Percentiles rank a stretch among this genome's conserved stretches.
phyloP scores from a whole-genome alignment of 257 asterid species.

The Penstemon newberryi region DNA sequence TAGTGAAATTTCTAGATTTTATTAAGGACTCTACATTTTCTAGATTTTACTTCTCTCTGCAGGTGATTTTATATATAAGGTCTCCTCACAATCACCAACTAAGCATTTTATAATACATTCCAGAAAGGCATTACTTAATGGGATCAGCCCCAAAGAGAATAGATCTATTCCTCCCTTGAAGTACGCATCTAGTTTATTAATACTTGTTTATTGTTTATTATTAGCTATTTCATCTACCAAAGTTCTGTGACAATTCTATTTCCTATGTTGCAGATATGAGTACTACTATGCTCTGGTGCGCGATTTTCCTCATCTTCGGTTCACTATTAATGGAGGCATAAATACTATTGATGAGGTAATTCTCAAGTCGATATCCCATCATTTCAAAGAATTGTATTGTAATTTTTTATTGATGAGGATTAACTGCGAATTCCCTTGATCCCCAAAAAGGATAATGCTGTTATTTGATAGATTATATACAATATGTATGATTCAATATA shows the following conservation, averaged over 20 bases:
- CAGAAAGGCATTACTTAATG: slow-evolving; percentile 91
- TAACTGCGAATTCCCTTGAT: neutral
- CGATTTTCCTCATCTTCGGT: slow-evolving; percentile 88
- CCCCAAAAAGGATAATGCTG: slow-evolving; percentile 2
- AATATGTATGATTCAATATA: neutral
- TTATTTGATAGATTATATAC: neutral
- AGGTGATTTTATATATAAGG: slow-evolving; percentile 94
- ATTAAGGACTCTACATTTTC: no score
- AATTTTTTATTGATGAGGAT: neutral
- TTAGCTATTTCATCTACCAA: neutral
- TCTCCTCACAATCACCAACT: slow-evolving; percentile 87
- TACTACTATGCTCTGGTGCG: slow-evolving; percentile 93
- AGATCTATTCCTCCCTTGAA: slow-evolving; percentile 88
- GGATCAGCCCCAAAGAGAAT: slow-evolving; percentile 90
- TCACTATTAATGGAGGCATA: slow-evolving; percentile 95
- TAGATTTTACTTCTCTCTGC: slow-evolving; percentile 30
- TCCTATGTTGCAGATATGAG: slow-evolving; percentile 65
- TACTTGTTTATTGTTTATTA: neutral
- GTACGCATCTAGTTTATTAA: slow-evolving; percentile 41
- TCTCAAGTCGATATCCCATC: slow-evolving; percentile 20
- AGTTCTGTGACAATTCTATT: slow-evolving; percentile 1
- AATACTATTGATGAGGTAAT: slow-evolving; percentile 79
- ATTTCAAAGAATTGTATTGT: neutral
- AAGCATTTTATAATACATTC: slow-evolving; percentile 93
- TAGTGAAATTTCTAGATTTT: no score